Percentiles rank a stretch among this genome's conserved stretches.
Conservation (phyloP, 176 grass and related monocot genomes). For the Chrysopogon serrulatus region DNA sequence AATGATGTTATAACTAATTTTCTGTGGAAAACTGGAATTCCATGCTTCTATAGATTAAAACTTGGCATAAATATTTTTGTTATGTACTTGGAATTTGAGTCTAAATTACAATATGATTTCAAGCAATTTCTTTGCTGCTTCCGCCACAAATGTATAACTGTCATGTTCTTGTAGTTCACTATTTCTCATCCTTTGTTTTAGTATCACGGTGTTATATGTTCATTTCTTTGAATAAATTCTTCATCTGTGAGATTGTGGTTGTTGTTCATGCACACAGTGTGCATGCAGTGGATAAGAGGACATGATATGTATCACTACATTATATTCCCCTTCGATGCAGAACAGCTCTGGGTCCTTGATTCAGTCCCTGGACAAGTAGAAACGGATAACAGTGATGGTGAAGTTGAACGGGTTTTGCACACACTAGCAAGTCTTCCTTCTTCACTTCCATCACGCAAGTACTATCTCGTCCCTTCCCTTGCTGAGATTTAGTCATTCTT, state of each 20-base stretch:
- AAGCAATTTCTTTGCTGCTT: background rate
- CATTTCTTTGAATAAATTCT: background rate
- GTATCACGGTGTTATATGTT: background rate
- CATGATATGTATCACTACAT: background rate
- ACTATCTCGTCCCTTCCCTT: constrained; percentile 12
- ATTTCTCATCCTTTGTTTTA: background rate
- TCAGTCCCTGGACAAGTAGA: constrained; percentile 83
- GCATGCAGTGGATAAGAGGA: background rate
- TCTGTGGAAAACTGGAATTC: background rate
- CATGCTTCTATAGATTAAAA: background rate
- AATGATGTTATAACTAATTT: background rate
- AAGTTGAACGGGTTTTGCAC: constrained; percentile 81
- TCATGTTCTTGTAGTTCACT: background rate
- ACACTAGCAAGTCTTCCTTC: constrained; percentile 70
- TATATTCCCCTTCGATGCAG: constrained; percentile 49
- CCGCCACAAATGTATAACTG: background rate
- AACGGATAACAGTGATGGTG: constrained; percentile 65
- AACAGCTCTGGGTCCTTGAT: constrained; percentile 97
- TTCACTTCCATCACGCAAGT: constrained; percentile 76
- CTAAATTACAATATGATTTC: background rate
- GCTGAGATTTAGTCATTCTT: background rate
- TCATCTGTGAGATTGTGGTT: background rate
- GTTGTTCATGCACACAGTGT: background rate
- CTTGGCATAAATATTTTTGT: background rate
- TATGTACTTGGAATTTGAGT: background rate